Evolutionary conservation across 441 rosid species (phyloP), one percentile per base, ranked within the genome.

Genomic region (Biscutella auriculata): DNA sequence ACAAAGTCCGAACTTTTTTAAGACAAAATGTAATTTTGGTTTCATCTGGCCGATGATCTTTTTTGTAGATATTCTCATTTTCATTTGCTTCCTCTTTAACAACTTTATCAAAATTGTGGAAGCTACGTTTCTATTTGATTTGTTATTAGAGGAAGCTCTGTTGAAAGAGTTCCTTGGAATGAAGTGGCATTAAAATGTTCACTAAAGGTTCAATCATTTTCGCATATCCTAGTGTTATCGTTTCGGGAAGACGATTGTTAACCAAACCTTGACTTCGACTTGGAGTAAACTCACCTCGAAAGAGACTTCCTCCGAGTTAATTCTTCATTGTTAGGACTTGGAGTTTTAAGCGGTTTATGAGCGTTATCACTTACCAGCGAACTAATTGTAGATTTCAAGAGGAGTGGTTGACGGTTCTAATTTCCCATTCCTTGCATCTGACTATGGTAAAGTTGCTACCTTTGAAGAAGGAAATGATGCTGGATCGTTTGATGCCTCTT

Each of bases 241-340:
- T 57, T 30, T 11, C 68, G 37, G 45, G 23, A 60, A 13, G 79
- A 73, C 15, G n/a, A 13, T 56, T 78, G 93, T 23, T 82, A 87
- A 15, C 76, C 90, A 45, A 91, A 91, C 66, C 98, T 81, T 14
- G 95, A 88, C 69, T 84, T 91, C 11, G 93, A 76, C 72, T 82
- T 91, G 15, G 87, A 84, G 73, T 72, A 78, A 50, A 68, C 69
- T 4, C 90, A 82, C 77, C 80, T 74, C 2, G 77, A 23, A 21
- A 88, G 11, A 28, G 95, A 63, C 59, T 60, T 82, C 42, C 75
- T 77, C 12, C 85, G 47, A 9, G 16, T 5, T 23, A 79, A 61
- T 34, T 73, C 69, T 34, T 69, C 87, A 11, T 17, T 68, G 53
- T 40, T 25, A 1, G 52, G 55, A 25, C 66, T 35, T 8, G 90